These are phyloP conservation scores for Prunus mongolica DNA, from an alignment of 306 rosid genomes.

Conservation along the genomic window DNA sequence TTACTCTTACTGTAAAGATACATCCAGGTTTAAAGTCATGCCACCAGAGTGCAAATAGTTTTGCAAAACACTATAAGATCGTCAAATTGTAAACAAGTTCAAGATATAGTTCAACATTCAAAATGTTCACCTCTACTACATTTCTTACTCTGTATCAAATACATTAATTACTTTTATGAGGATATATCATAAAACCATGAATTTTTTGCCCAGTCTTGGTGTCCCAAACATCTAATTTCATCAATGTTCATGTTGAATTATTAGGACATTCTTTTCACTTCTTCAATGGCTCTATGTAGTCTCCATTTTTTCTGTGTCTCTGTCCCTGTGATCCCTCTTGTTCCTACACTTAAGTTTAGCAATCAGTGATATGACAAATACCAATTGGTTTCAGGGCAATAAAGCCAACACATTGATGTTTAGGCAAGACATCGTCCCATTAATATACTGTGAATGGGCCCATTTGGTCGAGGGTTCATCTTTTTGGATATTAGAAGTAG, in stretches of 20 bases:
- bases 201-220: no score
- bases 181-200: no score
- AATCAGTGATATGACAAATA: not conserved
- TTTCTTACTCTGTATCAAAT: not conserved
- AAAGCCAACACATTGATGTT: not conserved
- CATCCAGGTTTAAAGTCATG: slow-evolving; percentile 59
- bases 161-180: not conserved
- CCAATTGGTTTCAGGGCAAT: not conserved
- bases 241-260: no score
- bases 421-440: not conserved
- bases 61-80: not conserved
- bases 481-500: not conserved
- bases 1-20: slow-evolving; percentile 86
- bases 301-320: not conserved
- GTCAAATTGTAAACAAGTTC: not conserved
- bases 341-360: not conserved
- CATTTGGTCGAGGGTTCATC: not conserved
- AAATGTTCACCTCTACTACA: not conserved
- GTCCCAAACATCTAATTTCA: no score
- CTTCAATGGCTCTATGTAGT: not conserved
- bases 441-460: not conserved
- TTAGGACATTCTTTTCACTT: not conserved
- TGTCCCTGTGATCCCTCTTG: not conserved
- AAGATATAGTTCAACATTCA: not conserved
- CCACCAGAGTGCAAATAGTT: slow-evolving; percentile 73